These are phyloP conservation scores for Ascochyta lentis DNA, from an alignment of 2,329 filamentous ascomycete species.

Conservation along the genomic window DNA sequence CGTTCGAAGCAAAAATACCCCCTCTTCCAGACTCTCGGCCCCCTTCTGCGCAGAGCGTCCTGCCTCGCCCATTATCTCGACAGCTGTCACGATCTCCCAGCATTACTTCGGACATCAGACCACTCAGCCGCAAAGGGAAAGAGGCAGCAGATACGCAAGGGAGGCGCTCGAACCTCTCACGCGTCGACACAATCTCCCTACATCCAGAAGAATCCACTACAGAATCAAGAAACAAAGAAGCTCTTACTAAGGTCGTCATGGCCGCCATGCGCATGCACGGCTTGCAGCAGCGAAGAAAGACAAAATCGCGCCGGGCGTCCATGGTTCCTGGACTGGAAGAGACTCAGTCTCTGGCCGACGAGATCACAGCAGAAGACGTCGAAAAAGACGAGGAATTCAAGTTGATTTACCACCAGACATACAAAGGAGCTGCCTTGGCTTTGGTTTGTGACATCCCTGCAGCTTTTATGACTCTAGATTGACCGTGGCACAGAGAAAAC, in stretches of 20 bases:
- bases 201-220: slow-evolving; percentile 43
- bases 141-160: slow-evolving; percentile 31
- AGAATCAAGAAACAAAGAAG: slow-evolving; percentile 57
- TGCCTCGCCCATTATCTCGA: slow-evolving; percentile 33
- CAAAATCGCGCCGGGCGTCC: slow-evolving; percentile 34
- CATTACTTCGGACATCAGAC: slow-evolving; percentile 40
- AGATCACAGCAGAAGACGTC: slow-evolving; percentile 35
- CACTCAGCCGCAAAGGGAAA: slow-evolving; percentile 43
- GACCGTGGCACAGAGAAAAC: slow-evolving; percentile 39
- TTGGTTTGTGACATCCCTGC: slow-evolving; percentile 40
- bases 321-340: slow-evolving; percentile 26
- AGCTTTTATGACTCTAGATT: background rate
- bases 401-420: slow-evolving; percentile 59
- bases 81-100: slow-evolving; percentile 43
- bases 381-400: slow-evolving; percentile 60
- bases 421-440: slow-evolving; percentile 57
- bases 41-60: slow-evolving; percentile 29
- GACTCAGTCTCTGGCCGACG: slow-evolving; percentile 23
- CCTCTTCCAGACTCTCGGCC: slow-evolving; percentile 34
- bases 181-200: slow-evolving; percentile 41
- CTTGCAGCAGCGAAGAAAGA: slow-evolving; percentile 53
- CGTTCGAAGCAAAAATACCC: slow-evolving; percentile 33
- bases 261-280: slow-evolving; percentile 61
- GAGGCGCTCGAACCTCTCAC: slow-evolving; percentile 43
- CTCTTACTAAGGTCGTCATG: slow-evolving; percentile 58